These are phyloP conservation scores for Aspergillus pseudonomiae DNA, from an alignment of 2,329 filamentous ascomycete genomes.

Conservation along the genomic window DNA sequence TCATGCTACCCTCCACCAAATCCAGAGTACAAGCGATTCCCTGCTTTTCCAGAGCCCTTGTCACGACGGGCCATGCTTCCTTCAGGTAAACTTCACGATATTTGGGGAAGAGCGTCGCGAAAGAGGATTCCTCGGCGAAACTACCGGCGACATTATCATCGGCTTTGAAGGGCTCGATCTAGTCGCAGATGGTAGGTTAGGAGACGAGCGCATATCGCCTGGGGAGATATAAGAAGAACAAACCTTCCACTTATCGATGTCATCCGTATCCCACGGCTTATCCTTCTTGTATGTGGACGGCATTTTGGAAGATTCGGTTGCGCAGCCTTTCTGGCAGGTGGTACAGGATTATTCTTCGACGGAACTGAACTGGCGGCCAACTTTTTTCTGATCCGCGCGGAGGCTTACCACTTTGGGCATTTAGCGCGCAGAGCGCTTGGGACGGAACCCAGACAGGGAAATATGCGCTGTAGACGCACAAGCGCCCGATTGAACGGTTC, in stretches of 20 bases:
- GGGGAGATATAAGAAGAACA: slow-evolving; percentile 7
- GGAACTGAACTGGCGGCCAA: slow-evolving; percentile 19
- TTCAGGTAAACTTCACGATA: slow-evolving; percentile 94
- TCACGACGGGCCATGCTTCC: slow-evolving; percentile 90
- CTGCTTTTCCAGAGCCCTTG: slow-evolving; percentile 79
- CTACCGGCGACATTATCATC: slow-evolving; percentile 83
- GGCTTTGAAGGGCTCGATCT: slow-evolving; percentile 80
- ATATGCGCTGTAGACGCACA: slow-evolving; percentile 22
- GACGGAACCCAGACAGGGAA: slow-evolving; percentile 11
- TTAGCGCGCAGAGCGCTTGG: slow-evolving; percentile 3
- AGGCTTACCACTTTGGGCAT: slow-evolving; percentile 25
- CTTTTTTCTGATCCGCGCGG: slow-evolving; percentile 27
- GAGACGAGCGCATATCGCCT: background rate
- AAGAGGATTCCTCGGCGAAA: slow-evolving; percentile 91
- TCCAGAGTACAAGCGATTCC: slow-evolving; percentile 92
- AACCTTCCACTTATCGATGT: slow-evolving; percentile 95
- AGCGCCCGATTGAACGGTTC: slow-evolving; percentile 18
- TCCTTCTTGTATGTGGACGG: slow-evolving; percentile 87
- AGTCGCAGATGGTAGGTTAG: slow-evolving; percentile 14
- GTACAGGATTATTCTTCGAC: background rate
- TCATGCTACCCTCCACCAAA: slow-evolving; percentile 94
- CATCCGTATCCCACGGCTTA: slow-evolving; percentile 94
- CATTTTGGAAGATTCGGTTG: slow-evolving; percentile 56
- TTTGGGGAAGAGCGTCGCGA: slow-evolving; percentile 83
- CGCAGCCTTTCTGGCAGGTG: background rate